Conservation (phyloP, 2,329 filamentous ascomycete species). For the Aspergillus fijiensis region DNA sequence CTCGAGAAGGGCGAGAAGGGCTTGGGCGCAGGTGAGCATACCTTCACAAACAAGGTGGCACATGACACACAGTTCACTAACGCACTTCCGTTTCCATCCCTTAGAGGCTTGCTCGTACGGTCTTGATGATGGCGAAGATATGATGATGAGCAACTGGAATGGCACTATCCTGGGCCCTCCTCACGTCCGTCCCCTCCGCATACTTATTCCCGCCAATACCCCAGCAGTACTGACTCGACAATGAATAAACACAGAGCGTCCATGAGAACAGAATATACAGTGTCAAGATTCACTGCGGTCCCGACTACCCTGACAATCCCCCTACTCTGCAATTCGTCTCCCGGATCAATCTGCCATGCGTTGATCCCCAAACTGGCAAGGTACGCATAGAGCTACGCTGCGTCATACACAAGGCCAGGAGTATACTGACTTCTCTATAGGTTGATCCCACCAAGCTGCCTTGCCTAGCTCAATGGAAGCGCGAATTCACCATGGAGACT, state of each 20-base stretch:
- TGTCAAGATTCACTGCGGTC: conserved; percentile 92
- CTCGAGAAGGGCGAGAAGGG: conserved; percentile 99
- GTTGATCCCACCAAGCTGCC: conserved; percentile 82
- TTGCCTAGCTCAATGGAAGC: conserved; percentile 85
- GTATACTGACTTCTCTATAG: conserved; percentile 39
- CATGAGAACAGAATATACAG: conserved; percentile 99
- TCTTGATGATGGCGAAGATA: conserved; percentile 87
- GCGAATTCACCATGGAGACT: conserved; percentile 93
- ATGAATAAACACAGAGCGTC: conserved; percentile 63
- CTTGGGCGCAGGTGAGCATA: conserved; percentile 68
- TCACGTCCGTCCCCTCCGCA: conserved; percentile 64
- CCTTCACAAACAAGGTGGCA: neutral
- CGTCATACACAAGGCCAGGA: neutral
- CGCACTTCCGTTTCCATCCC: conserved; percentile 15
- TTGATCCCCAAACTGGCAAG: conserved; percentile 74
- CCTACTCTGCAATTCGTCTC: conserved; percentile 90
- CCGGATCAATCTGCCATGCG: conserved; percentile 94
- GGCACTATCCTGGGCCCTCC: conserved; percentile 95
- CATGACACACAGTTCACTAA: conserved; percentile 24
- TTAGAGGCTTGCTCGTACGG: conserved; percentile 96
- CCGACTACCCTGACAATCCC: conserved; percentile 82
- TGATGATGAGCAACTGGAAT: conserved; percentile 98
- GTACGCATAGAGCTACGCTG: conserved; percentile 41
- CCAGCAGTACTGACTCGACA: conserved; percentile 16
- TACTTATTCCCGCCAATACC: conserved; percentile 1